Evolutionary conservation across 2,329 filamentous ascomycete species (phyloP).

Genomic region (Aspergillus sojae): DNA sequence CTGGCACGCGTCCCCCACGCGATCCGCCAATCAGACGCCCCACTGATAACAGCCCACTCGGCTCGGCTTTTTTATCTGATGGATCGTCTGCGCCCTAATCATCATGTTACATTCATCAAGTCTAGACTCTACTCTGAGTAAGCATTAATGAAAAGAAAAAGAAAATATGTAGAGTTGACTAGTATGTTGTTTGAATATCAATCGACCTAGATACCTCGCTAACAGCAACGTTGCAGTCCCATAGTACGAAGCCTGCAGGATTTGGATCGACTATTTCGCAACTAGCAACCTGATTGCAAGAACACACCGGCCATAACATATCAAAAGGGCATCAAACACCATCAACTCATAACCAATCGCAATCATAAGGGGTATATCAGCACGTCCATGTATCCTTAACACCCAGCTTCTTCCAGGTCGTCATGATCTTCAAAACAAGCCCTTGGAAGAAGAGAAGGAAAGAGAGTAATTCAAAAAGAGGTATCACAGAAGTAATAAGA

Average conservation of each 20-base stretch:
- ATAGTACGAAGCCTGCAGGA: neutral
- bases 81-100: too few species aligned
- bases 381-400: constrained; percentile 24
- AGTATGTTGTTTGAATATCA: neutral
- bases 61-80: neutral
- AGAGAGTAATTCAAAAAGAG: constrained; percentile 12
- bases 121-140: too few species aligned
- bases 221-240: neutral
- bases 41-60: constrained; percentile 6
- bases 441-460: constrained; percentile 7
- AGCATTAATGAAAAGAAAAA: too few species aligned
- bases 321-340: constrained; percentile 9
- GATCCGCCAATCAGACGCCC: constrained; percentile 12
- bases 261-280: neutral
- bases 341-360: constrained; percentile 35
- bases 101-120: too few species aligned
- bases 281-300: neutral
- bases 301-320: neutral
- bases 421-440: constrained; percentile 3
- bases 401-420: constrained; percentile 12
- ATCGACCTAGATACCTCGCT: neutral
- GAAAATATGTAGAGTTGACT: neutral
- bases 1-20: constrained; percentile 12
- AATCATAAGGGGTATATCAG: constrained; percentile 36
- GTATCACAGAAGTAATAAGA: neutral